These are phyloP conservation scores for Syzygium malaccense DNA, from an alignment of 441 rosid species.

Conservation along the genomic window DNA sequence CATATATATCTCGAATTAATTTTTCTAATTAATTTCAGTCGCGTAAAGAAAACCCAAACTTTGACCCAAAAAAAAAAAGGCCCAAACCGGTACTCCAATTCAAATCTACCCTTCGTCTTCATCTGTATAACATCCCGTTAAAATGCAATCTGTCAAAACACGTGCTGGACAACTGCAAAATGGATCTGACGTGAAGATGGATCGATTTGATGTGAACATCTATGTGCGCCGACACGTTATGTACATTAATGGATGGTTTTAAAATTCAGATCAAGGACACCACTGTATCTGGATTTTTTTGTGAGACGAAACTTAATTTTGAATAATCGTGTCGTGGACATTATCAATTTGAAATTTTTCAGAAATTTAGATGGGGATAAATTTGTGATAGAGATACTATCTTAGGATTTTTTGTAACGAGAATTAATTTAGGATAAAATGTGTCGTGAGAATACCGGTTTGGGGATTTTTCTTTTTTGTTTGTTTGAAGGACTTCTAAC, in stretches of 20 bases:
- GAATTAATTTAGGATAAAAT: neutral
- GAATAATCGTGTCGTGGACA: neutral
- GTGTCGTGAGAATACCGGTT: neutral
- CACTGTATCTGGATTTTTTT: neutral
- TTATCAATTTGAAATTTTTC: neutral
- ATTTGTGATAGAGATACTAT: neutral
- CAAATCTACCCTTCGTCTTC: neutral
- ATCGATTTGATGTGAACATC: neutral
- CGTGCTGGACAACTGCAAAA: neutral
- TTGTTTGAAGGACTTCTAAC: neutral
- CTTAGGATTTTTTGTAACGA: neutral
- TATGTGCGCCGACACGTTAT: fast-evolving
- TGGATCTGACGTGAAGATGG: neutral
- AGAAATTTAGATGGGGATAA: neutral
- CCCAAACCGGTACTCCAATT: fast-evolving
- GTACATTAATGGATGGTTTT: neutral
- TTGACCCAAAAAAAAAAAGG: neutral
- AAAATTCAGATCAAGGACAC: neutral
- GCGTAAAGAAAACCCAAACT: neutral
- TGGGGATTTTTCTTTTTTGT: neutral
- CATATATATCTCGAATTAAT: neutral
- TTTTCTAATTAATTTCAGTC: neutral
- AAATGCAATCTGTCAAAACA: neutral
- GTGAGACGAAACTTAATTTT: neutral
- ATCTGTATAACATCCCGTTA: too few species aligned